These are phyloP conservation scores for Trichosporon sp. DNA, from an alignment of 1,284 basidiomycete genomes.

Conservation along the genomic window DNA sequence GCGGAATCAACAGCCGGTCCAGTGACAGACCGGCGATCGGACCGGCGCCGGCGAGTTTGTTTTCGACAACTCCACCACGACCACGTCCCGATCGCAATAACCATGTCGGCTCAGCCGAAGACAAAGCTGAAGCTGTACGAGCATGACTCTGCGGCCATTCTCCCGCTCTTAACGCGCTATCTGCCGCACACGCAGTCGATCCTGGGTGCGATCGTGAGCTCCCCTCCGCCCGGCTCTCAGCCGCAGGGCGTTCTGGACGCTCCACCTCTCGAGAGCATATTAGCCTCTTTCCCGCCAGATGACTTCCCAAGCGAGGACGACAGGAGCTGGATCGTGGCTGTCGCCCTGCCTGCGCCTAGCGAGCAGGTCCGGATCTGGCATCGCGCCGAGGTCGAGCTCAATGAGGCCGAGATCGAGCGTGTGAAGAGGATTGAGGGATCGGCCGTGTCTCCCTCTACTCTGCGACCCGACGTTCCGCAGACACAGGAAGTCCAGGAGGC, in stretches of 20 bases:
- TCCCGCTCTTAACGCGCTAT: slow-evolving; percentile 15
- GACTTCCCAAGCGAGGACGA: not conserved
- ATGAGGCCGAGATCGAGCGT: not conserved
- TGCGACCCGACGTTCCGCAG: not conserved
- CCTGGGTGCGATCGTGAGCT: slow-evolving; percentile 14
- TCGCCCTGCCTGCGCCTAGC: slow-evolving; percentile 14
- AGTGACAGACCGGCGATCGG: slow-evolving; percentile 33
- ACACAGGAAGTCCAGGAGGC: not conserved
- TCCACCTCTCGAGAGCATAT: not conserved
- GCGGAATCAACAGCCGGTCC: too few species aligned
- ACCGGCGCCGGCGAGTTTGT: too few species aligned
- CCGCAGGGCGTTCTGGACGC: not conserved
- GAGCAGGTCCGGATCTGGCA: slow-evolving; percentile 20
- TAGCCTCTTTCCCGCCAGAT: slow-evolving; percentile 9
- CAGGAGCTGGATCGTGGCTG: slow-evolving; percentile 17
- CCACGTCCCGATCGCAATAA: too few species aligned
- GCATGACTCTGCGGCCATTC: slow-evolving; percentile 12
- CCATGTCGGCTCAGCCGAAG: slow-evolving; percentile 13
- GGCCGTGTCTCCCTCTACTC: not conserved
- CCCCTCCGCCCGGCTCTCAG: not conserved
- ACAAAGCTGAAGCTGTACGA: slow-evolving; percentile 13
- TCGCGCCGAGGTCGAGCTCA: not conserved
- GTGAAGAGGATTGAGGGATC: not conserved
- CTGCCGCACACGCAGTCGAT: slow-evolving; percentile 18
- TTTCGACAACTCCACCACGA: too few species aligned